Conservation (phyloP, 331 rosid species). For the Malus hybrid region DNA sequence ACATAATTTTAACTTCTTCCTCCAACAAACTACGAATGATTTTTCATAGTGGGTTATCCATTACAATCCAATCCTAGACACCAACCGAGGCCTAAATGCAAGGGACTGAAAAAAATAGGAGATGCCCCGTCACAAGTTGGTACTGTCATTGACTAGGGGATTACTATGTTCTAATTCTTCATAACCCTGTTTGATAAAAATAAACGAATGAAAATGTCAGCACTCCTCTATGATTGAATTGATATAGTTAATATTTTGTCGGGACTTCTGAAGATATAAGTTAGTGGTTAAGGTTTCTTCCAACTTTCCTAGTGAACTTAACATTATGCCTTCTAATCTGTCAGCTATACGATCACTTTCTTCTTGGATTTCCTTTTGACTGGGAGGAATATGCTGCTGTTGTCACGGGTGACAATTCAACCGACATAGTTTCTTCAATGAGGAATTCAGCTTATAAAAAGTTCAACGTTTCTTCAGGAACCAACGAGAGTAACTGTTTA, state of each 20-base stretch:
- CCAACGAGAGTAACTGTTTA: not conserved
- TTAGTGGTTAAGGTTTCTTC: not conserved
- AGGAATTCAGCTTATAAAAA: conserved; percentile 12
- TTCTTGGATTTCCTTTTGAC: conserved; percentile 65
- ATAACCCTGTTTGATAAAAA: not conserved
- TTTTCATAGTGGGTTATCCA: no score
- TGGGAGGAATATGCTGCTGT: conserved; percentile 46
- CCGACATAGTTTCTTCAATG: not conserved
- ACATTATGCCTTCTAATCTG: conserved; percentile 6
- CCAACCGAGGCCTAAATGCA: not conserved
- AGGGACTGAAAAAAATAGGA: not conserved
- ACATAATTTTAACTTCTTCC: no score
- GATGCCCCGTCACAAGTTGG: not conserved
- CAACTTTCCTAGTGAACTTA: not conserved
- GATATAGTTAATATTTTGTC: not conserved
- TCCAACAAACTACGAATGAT: no score
- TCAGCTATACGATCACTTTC: conserved; percentile 49
- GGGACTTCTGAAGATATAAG: not conserved
- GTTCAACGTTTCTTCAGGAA: conserved; percentile 12
- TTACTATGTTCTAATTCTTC: not conserved
- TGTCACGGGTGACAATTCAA: conserved; percentile 7
- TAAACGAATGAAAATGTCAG: not conserved
- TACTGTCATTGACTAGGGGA: not conserved
- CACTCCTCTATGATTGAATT: not conserved
- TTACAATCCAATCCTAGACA: no score